These are phyloP conservation scores for Schoenoplectus tabernaemontani DNA, from an alignment of 202 grass and related monocot genomes.

Conservation along the genomic window DNA sequence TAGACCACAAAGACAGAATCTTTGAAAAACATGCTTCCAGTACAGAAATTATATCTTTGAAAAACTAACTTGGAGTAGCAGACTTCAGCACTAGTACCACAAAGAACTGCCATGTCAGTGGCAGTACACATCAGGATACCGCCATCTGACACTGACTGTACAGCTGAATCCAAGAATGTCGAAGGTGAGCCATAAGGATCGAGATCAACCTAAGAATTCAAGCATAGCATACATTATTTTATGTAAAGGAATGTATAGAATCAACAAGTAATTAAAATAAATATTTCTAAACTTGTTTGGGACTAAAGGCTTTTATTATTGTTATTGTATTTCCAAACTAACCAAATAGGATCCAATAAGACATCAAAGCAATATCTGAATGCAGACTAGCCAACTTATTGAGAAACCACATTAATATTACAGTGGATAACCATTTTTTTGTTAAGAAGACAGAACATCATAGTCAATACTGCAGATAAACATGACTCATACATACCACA, in stretches of 20 bases:
- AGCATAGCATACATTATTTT: not conserved
- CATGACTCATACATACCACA: slow-evolving; percentile 40
- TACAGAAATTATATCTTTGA: not conserved
- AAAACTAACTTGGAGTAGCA: slow-evolving; percentile 79
- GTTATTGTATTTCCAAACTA: too few relatives aligned
- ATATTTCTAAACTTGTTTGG: too few relatives aligned
- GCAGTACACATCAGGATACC: slow-evolving; percentile 89
- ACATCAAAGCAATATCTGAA: not conserved
- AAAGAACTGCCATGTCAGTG: slow-evolving; percentile 94
- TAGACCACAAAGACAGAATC: not conserved
- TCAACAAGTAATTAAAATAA: not conserved
- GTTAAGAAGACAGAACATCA: not conserved
- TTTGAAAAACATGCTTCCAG: not conserved
- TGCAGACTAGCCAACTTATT: slow-evolving; percentile 3
- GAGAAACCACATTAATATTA: not conserved
- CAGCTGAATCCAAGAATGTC: slow-evolving; percentile 81
- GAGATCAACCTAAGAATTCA: slow-evolving; percentile 63
- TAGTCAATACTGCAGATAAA: slow-evolving; percentile 5
- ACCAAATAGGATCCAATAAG: not conserved
- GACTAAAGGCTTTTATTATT: too few relatives aligned
- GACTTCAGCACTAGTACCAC: slow-evolving; percentile 77
- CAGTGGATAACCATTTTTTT: not conserved
- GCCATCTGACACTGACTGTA: slow-evolving; percentile 80
- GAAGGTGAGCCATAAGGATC: slow-evolving; percentile 91
- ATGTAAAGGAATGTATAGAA: not conserved